Evolutionary conservation across 495 filamentous ascomycete species (phyloP), one percentile per base, ranked within the genome.

Genomic region (Penicillium atrosanguineum): DNA sequence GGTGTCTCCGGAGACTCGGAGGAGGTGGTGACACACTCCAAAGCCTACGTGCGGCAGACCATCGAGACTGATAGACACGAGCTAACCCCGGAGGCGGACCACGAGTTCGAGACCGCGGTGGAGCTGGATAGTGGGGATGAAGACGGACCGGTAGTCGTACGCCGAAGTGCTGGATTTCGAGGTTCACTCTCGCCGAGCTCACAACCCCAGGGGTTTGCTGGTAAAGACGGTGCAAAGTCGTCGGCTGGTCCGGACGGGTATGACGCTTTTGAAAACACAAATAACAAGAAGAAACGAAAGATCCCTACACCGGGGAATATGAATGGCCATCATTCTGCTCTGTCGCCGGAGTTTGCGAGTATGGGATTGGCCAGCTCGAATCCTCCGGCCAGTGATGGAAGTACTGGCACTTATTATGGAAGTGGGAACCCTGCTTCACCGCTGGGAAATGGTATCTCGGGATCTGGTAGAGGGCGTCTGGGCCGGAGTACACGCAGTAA

Each of bases 261-360:
- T 67, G 95, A 97, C 65, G 92, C 89, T 16, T 95, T 96, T 62
- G 94, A 99, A 67, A 97, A 99, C 61, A 96, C 90, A 46, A 97
- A 96, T 66, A 97, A 99, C 68, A 99, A 99, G 71, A 98, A 97
- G 76, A 98, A 99, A 69, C 83, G 95, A 52, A 99, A 99, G 71
- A 97, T 97, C 26, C 95, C 95, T 5, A 89, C 88, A 0, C 87
- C 89, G n/a, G 88, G 86, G 4, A 86, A 83, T 46, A 72, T 82
- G 5, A 82, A 81, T 12, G 74, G 75, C 44, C 86, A 90, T 50
- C 83, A 85, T 55, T 81, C 75, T 20, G 77, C 74, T 43, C 68
- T 89, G 20, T 83, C 85, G 15, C 80, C 75, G 48, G 83, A 81
- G 69, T 79, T 77, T 67, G 82, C 86, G 29, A 83, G 69, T 52